Conservation (phyloP, 179 eudicot species). For the Nepenthes alata region DNA sequence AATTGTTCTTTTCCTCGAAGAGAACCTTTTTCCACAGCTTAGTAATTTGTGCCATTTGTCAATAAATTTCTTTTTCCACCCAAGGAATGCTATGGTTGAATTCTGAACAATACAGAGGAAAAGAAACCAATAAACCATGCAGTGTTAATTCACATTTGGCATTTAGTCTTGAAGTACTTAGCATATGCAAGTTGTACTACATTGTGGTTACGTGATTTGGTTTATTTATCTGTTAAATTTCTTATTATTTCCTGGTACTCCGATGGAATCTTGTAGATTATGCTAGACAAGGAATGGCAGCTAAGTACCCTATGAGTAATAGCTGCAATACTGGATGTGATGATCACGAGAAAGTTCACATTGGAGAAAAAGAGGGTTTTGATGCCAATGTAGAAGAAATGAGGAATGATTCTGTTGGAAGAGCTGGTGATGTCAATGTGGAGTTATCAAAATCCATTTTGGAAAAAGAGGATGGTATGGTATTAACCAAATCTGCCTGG, state of each 20-base stretch:
- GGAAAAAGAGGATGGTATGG: conserved; percentile 3
- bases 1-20: too few species aligned
- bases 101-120: too few species aligned
- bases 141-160: not conserved
- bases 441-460: not conserved
- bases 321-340: conserved; percentile 11
- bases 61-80: too few species aligned
- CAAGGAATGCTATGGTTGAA: too few species aligned
- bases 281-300: not conserved
- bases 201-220: not conserved
- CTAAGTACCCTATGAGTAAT: not conserved
- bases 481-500: conserved; percentile 6
- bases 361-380: conserved; percentile 13
- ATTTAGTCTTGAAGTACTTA: not conserved
- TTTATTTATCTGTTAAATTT: not conserved
- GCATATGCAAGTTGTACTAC: not conserved
- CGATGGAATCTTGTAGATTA: conserved; percentile 5
- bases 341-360: conserved; percentile 15
- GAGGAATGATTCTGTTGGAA: conserved; percentile 2
- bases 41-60: too few species aligned
- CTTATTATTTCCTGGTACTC: not conserved
- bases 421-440: conserved; percentile 5
- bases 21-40: too few species aligned
- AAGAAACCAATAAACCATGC: not conserved
- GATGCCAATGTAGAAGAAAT: conserved; percentile 4